Evolutionary conservation across 441 rosid species (phyloP), one percentile per base, ranked within the genome.

Genomic region (Arabidopsis hybrid): DNA sequence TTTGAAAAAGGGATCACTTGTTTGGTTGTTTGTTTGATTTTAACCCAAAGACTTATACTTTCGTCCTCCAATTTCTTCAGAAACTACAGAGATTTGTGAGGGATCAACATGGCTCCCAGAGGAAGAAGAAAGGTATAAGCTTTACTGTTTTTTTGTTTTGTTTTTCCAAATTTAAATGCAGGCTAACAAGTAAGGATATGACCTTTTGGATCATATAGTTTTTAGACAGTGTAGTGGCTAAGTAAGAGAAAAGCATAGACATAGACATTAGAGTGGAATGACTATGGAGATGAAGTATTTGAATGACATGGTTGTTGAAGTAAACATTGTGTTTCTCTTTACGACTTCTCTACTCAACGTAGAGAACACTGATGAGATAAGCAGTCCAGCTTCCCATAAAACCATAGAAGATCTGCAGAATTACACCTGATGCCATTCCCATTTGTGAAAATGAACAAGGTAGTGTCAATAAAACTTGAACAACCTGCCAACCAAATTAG

Each of bases 221-320:
- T 46, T 47, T 14, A 14, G 21, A 47, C 3, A 46, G 51, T 16
- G 0, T 46, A 46, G 21, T 14, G 21, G 10, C 7, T 1, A 45
- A 47, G 4, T 7, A 16, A 47, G 18, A 14, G 51, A 47, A 47
- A 7, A 7, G 5, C 51, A 7, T 47, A 47, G 51, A 16, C 21
- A 2, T 47, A n/a, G 21, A 47, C 9, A 6, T 47, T 47, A n/a
- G 21, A 7, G 21, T 14, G 1, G 9, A 1, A 7, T 2, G 5
- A 47, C 51, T 14, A 46, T 46, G 8, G 50, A 46, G 50, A 46
- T n/a, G 3, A 46, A 45, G 26, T 21, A 21, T 21, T 21, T 87
- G 90, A 53, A 88, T 88, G 74, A 88, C 90, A 73, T 88, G 92
- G 81, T 83, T 86, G 77, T 86, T 83, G 84, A 88, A 88, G 83